Evolutionary conservation across 768 basidiomycete species (phyloP).

Genomic region (Xerocomellus intermedius): DNA sequence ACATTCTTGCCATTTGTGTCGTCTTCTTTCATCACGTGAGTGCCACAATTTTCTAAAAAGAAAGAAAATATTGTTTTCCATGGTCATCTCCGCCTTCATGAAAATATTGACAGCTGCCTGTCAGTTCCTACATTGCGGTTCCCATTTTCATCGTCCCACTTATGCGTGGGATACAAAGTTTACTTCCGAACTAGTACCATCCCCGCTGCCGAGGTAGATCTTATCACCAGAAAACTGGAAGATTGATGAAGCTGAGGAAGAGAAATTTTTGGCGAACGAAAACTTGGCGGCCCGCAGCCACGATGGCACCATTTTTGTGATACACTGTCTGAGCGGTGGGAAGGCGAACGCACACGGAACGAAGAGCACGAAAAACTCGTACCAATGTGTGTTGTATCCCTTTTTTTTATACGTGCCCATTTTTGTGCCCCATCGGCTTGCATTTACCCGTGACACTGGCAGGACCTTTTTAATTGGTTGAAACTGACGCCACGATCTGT

Average conservation of each 20-base stretch:
- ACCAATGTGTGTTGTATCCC: background rate
- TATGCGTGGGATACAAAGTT: conserved; percentile 24
- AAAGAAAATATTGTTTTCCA: conserved; percentile 9
- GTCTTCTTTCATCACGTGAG: conserved; percentile 63
- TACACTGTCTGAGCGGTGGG: background rate
- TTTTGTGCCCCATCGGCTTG: background rate
- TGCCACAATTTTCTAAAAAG: conserved; percentile 14
- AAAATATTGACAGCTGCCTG: conserved; percentile 9
- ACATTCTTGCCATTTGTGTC: conserved; percentile 41
- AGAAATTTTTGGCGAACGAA: conserved; percentile 46
- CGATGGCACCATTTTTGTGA: conserved; percentile 12
- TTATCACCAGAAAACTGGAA: conserved; percentile 55
- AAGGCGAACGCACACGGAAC: background rate
- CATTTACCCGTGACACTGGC: background rate
- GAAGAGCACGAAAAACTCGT: background rate
- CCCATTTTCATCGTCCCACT: conserved; percentile 11
- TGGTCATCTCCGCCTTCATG: conserved; percentile 27
- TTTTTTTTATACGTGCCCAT: background rate
- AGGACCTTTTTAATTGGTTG: background rate
- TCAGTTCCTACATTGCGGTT: conserved; percentile 15
- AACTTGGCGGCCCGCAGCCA: conserved; percentile 36
- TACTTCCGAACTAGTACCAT: conserved; percentile 20
- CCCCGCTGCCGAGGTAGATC: conserved; percentile 52
- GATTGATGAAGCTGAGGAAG: conserved; percentile 66
- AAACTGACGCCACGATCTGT: conserved; percentile 2